These are phyloP conservation scores for Capronia coronata DNA, from an alignment of 2,329 filamentous ascomycete genomes.

Conservation along the genomic window DNA sequence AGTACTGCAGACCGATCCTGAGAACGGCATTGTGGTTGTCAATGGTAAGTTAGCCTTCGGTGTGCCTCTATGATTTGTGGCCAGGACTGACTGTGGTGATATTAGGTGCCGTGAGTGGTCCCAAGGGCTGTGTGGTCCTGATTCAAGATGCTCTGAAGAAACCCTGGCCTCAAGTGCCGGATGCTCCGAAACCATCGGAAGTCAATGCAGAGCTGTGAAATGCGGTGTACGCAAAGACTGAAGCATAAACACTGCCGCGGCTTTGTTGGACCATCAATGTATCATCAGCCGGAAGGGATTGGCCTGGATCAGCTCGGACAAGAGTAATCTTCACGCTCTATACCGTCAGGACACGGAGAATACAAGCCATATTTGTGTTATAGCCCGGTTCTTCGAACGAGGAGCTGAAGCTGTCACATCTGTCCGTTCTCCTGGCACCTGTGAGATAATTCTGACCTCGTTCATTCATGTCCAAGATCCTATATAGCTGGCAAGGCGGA, in stretches of 20 bases:
- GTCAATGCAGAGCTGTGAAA: slow-evolving; percentile 12
- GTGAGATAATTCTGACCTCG: no score
- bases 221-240: slow-evolving; percentile 13
- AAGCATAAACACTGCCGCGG: slow-evolving; percentile 10
- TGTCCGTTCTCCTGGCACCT: no score
- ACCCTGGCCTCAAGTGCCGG: slow-evolving; percentile 55
- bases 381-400: no score
- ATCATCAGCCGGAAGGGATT: background rate
- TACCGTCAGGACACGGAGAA: no score
- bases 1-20: slow-evolving; percentile 78
- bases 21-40: slow-evolving; percentile 80
- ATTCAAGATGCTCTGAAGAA: slow-evolving; percentile 91
- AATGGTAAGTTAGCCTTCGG: slow-evolving; percentile 66
- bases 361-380: no score
- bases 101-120: slow-evolving; percentile 71
- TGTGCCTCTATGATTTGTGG: no score
- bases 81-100: no score
- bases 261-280: slow-evolving; percentile 17
- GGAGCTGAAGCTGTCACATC: no score
- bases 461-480: no score
- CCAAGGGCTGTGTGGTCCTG: slow-evolving; percentile 76
- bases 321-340: background rate
- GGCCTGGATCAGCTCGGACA: background rate
- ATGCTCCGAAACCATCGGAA: slow-evolving; percentile 12
- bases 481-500: no score